Evolutionary conservation across 2,329 filamentous ascomycete genomes (phyloP).

Genomic region (Fusarium beomiforme): DNA sequence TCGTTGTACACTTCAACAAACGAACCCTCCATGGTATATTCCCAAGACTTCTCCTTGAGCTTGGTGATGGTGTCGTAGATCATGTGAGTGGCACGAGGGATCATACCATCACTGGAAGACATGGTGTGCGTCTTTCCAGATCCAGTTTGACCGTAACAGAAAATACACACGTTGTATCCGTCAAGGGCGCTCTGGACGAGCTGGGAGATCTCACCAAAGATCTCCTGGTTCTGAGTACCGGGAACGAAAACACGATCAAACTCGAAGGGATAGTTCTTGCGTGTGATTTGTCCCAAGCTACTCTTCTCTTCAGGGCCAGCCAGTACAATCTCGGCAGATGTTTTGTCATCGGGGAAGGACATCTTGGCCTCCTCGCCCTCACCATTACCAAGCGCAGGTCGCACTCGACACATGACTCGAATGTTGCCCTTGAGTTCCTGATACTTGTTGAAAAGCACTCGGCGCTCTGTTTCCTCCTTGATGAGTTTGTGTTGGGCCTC

Average conservation of each 20-base stretch:
- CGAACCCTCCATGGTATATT: constrained; percentile 91
- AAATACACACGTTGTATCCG: constrained; percentile 98
- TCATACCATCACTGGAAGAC: constrained; percentile 92
- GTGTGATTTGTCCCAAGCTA: constrained; percentile 77
- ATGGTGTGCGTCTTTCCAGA: constrained; percentile 98
- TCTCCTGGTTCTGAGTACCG: constrained; percentile 78
- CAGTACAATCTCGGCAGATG: constrained; percentile 87
- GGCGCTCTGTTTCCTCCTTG: constrained; percentile 88
- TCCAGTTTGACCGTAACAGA: constrained; percentile 97
- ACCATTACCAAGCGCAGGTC: constrained; percentile 70
- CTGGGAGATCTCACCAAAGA: constrained; percentile 97
- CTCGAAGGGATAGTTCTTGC: constrained; percentile 84
- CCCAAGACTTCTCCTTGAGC: constrained; percentile 91
- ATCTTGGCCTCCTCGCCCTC: constrained; percentile 78
- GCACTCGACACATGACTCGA: constrained; percentile 95
- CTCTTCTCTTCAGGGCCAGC: constrained; percentile 85
- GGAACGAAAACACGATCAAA: constrained; percentile 95
- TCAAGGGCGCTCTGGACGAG: constrained; percentile 96
- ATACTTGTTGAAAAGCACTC: constrained; percentile 96
- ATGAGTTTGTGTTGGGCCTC: constrained; percentile 83
- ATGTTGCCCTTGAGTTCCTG: constrained; percentile 99
- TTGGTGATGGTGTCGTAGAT: constrained; percentile 89
- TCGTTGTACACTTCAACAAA: constrained; percentile 99
- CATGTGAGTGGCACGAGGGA: constrained; percentile 89
- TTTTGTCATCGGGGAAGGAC: constrained; percentile 82